A percentile compares a stretch with the other conserved stretches of the same genome.
These are phyloP conservation scores for Mucor circinelloides DNA, from an alignment of 371 early-diverging fungal species.

Conservation along the genomic window DNA sequence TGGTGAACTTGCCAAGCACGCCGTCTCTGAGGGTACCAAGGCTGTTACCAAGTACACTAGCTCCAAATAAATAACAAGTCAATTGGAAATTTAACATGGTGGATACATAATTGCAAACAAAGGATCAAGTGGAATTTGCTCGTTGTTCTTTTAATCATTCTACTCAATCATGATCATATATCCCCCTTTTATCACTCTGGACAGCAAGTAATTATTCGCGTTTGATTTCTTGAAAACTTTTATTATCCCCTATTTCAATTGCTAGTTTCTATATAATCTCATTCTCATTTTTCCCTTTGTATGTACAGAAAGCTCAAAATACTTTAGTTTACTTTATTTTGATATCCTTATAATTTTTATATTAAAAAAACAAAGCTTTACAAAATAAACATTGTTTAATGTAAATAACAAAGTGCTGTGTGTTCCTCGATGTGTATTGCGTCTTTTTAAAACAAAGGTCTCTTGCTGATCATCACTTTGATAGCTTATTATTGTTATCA, in stretches of 20 bases:
- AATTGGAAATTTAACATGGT: background rate
- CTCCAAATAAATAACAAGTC: slow-evolving; percentile 51
- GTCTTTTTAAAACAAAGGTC: no score
- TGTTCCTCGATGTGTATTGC: background rate
- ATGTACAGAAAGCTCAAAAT: slow-evolving; percentile 15
- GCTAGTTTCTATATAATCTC: slow-evolving; percentile 4
- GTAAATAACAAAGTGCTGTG: background rate
- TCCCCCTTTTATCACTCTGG: background rate
- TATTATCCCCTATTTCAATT: background rate
- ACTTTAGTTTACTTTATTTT: slow-evolving; percentile 1
- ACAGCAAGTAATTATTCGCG: background rate
- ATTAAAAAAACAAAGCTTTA: slow-evolving; percentile 1
- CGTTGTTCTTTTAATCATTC: slow-evolving; percentile 3
- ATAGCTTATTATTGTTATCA: no score
- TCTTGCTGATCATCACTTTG: no score
- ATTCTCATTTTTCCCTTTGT: background rate
- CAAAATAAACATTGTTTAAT: slow-evolving; percentile 6
- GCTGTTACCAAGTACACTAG: slow-evolving; percentile 96
- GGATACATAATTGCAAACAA: background rate
- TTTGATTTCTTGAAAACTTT: background rate
- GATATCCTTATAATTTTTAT: slow-evolving; percentile 5
- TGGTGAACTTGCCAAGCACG: slow-evolving; percentile 97
- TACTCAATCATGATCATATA: slow-evolving; percentile 3
- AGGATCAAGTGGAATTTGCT: background rate
- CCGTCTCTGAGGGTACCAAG: slow-evolving; percentile 97